Evolutionary conservation across 768 basidiomycete species (phyloP).

Genomic region (Glaciozyma antarctica): DNA sequence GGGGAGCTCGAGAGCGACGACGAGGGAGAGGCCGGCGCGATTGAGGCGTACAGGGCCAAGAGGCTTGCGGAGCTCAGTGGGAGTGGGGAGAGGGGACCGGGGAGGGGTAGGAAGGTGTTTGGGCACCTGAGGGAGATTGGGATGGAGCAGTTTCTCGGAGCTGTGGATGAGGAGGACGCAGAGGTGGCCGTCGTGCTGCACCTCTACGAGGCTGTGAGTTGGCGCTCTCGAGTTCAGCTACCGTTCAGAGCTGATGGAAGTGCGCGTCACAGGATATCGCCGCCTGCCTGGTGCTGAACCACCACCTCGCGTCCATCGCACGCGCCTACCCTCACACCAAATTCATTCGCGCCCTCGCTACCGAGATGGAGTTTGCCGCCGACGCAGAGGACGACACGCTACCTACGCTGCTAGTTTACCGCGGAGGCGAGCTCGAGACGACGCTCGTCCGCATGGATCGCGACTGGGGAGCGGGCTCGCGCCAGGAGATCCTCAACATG

Average conservation of each 20-base stretch:
- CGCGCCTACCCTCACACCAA: conserved; percentile 32
- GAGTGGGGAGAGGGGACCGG: conserved; percentile 7
- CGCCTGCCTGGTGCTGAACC: conserved; percentile 29
- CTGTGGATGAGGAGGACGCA: conserved; percentile 32
- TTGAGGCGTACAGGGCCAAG: conserved; percentile 11
- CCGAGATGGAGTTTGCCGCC: conserved; percentile 33
- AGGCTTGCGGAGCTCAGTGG: conserved; percentile 30
- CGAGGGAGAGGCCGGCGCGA: conserved; percentile 12
- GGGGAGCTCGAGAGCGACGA: neutral
- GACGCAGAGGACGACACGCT: conserved; percentile 32
- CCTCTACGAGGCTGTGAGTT: conserved; percentile 32
- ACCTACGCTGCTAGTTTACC: conserved; percentile 35
- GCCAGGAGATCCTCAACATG: conserved; percentile 14
- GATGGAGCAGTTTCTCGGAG: conserved; percentile 27
- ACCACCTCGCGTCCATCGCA: conserved; percentile 32
- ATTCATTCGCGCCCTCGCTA: conserved; percentile 31
- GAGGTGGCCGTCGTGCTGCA: conserved; percentile 31
- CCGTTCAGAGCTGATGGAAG: neutral
- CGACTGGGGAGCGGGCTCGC: conserved; percentile 21
- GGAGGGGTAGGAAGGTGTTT: conserved; percentile 17
- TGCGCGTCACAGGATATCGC: conserved; percentile 21
- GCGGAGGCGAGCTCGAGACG: conserved; percentile 30
- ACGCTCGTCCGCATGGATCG: conserved; percentile 32
- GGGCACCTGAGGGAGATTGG: conserved; percentile 35
- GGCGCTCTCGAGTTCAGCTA: neutral